Evolutionary conservation across 768 basidiomycete species (phyloP).

Genomic region (Pleurotus giganteus): DNA sequence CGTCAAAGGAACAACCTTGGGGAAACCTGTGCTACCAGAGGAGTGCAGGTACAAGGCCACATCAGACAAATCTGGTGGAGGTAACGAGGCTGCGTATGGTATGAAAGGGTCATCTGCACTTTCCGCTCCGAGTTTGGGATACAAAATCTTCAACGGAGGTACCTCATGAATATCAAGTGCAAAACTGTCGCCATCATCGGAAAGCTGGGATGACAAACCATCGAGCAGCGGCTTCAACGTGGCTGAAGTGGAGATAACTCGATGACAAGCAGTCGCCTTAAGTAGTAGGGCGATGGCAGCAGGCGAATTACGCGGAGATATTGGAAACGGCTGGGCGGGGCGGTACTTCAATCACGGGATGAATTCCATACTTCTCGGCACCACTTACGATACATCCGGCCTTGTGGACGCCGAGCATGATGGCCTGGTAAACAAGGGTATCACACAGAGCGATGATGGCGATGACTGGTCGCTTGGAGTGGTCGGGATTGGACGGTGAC

Average conservation of each 20-base stretch:
- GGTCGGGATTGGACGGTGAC: slow-evolving; percentile 21
- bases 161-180: slow-evolving; percentile 28
- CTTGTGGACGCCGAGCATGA: slow-evolving; percentile 34
- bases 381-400: slow-evolving; percentile 34
- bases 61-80: slow-evolving; percentile 18
- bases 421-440: slow-evolving; percentile 38
- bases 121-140: slow-evolving; percentile 38
- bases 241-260: slow-evolving; percentile 28
- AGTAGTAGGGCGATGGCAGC: slow-evolving; percentile 34
- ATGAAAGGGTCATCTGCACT: slow-evolving; percentile 24
- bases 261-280: slow-evolving; percentile 33
- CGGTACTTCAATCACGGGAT: too few species aligned
- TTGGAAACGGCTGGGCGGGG: slow-evolving; percentile 38
- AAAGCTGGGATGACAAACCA: slow-evolving; percentile 17
- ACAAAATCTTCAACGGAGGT: slow-evolving; percentile 30
- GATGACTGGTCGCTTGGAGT: slow-evolving; percentile 26
- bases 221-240: slow-evolving; percentile 22
- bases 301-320: slow-evolving; percentile 37
- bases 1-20: slow-evolving; percentile 1
- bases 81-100: slow-evolving; percentile 23
- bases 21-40: slow-evolving; percentile 8
- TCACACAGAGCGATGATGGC: slow-evolving; percentile 34
- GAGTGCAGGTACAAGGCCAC: slow-evolving; percentile 29
- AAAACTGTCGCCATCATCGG: slow-evolving; percentile 9
- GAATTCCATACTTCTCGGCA: neutral